Percentiles rank a stretch among this genome's conserved stretches.
Conservation (phyloP, 148 eudicot species). For the Talinum fruticosum region DNA sequence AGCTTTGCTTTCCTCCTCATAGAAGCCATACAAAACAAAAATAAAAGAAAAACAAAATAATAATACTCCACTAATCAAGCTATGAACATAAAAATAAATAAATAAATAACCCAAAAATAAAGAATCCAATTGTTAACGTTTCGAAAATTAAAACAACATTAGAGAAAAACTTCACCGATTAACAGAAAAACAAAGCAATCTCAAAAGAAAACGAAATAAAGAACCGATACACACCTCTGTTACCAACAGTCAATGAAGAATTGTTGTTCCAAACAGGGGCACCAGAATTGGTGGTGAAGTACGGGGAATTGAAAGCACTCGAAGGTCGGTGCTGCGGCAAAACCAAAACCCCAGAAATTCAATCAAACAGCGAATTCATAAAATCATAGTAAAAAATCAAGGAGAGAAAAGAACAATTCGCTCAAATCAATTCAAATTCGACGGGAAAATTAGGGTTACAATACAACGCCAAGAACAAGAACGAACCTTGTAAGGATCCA, state of each 20-base stretch:
- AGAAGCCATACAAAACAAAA: too few species aligned
- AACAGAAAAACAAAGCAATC: not conserved
- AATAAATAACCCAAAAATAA: not conserved
- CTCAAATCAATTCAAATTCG: not conserved
- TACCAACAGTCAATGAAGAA: slow-evolving; percentile 67
- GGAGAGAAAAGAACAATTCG: not conserved
- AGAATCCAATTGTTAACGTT: not conserved
- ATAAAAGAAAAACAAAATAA: not conserved
- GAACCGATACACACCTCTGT: slow-evolving; percentile 42
- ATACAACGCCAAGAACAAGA: not conserved
- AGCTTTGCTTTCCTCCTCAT: too few species aligned
- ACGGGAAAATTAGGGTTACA: not conserved
- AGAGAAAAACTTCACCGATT: not conserved
- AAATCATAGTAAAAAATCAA: slow-evolving; percentile 5
- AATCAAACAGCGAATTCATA: slow-evolving; percentile 13
- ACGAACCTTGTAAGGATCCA: slow-evolving; percentile 74
- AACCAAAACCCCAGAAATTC: not conserved
- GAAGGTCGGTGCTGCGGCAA: slow-evolving; percentile 63
- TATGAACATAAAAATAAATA: too few species aligned
- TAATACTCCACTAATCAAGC: too few species aligned
- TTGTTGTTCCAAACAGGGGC: slow-evolving; percentile 79
- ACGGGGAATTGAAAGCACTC: slow-evolving; percentile 58
- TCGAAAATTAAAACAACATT: not conserved
- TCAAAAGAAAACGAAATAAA: not conserved
- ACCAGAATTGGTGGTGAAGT: slow-evolving; percentile 70